Evolutionary conservation across 306 rosid species (phyloP).

Genomic region (Lithocarpus polystachyus): DNA sequence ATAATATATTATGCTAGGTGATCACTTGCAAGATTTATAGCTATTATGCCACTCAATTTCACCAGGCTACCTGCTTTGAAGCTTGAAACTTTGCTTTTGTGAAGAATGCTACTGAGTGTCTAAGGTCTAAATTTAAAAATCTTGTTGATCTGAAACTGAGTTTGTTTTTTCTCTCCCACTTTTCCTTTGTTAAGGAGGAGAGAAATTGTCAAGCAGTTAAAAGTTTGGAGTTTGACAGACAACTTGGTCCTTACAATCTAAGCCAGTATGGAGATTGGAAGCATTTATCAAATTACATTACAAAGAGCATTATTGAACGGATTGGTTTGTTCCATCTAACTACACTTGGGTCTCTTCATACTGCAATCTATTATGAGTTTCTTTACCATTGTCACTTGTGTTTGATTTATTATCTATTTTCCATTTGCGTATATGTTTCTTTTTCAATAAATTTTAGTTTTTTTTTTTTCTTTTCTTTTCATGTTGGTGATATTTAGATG

Average conservation of each 20-base stretch:
- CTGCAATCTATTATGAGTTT: not conserved
- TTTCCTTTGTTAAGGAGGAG: constrained; percentile 48
- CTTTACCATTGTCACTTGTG: not conserved
- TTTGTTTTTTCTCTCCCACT: not conserved
- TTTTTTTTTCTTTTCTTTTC: not conserved
- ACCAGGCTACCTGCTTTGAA: too few species aligned
- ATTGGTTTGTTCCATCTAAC: constrained; percentile 45
- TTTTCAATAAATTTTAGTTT: not conserved
- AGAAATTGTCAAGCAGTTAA: constrained; percentile 65
- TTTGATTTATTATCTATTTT: not conserved
- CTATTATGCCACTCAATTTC: too few species aligned
- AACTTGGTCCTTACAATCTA: constrained; percentile 84
- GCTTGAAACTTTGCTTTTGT: too few species aligned
- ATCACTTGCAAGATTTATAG: too few species aligned
- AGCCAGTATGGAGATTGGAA: constrained; percentile 65
- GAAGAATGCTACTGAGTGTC: too few species aligned
- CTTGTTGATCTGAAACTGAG: not conserved
- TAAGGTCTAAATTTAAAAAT: not conserved
- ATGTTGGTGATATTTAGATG: too few species aligned
- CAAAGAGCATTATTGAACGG: constrained; percentile 47
- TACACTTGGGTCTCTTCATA: constrained; percentile 4
- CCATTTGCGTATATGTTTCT: not conserved
- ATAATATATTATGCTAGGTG: too few species aligned
- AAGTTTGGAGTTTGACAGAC: constrained; percentile 77
- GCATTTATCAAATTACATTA: constrained; percentile 63